phyloP scores from a whole-genome alignment of 306 rosid genomes.

The Hylodesmum podocarpum region DNA sequence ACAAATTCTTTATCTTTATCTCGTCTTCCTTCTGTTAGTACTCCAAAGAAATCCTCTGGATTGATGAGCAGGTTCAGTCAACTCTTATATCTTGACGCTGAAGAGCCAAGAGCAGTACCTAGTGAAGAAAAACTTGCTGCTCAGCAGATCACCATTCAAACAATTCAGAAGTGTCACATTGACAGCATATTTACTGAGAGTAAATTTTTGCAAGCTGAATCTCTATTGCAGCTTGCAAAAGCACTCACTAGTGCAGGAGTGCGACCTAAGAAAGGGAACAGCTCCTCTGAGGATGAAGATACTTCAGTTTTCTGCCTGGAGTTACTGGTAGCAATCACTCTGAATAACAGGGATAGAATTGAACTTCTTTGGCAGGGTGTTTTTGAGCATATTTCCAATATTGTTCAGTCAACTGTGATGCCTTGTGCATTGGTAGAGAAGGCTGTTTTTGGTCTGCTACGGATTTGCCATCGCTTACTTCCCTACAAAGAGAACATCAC shows the following conservation, averaged over 20 bases:
- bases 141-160: conserved; percentile 77
- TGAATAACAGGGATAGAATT: conserved; percentile 77
- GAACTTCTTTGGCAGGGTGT: conserved; percentile 80
- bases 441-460: conserved; percentile 77
- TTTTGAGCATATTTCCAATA: conserved; percentile 68
- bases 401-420: conserved; percentile 32
- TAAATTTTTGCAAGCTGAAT: conserved; percentile 82
- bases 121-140: conserved; percentile 86
- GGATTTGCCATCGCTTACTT: conserved; percentile 79
- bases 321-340: conserved; percentile 28
- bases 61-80: conserved; percentile 91
- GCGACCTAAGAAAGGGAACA: conserved; percentile 68
- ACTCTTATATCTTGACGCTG: conserved; percentile 80
- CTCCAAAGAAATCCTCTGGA: conserved; percentile 83
- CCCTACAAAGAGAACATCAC: conserved; percentile 81
- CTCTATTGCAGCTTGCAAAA: conserved; percentile 77
- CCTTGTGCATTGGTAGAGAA: conserved; percentile 77
- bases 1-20: conserved; percentile 64
- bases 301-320: conserved; percentile 80
- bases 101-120: conserved; percentile 85
- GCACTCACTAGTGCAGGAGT: conserved; percentile 83
- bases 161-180: conserved; percentile 77
- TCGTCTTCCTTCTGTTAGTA: conserved; percentile 61
- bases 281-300: conserved; percentile 76
- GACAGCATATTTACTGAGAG: conserved; percentile 83